These are phyloP conservation scores for Kwoniella dendrophila DNA, from an alignment of 768 basidiomycete species.

Conservation along the genomic window DNA sequence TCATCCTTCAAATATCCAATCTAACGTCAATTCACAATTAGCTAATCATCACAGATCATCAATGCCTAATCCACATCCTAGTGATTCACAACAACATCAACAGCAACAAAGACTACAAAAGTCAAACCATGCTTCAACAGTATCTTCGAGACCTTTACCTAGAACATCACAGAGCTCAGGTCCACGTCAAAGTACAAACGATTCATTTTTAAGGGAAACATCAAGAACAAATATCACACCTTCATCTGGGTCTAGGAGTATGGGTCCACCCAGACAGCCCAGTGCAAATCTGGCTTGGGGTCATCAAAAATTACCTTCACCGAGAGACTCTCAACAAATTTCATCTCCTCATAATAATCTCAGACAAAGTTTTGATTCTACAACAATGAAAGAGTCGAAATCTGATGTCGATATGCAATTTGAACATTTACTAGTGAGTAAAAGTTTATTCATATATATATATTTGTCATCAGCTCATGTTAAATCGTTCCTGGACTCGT, in stretches of 20 bases:
- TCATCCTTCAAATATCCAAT: background rate
- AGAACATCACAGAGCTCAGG: conserved; percentile 9
- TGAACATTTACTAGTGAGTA: conserved; percentile 37
- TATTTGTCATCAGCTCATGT: background rate
- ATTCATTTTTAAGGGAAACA: conserved; percentile 18
- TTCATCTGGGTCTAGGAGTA: background rate
- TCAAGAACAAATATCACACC: conserved; percentile 17
- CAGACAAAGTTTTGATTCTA: background rate
- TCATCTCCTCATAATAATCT: conserved; percentile 17
- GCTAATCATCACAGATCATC: conserved; percentile 17
- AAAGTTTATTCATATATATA: background rate
- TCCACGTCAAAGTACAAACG: background rate
- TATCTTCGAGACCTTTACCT: conserved; percentile 15
- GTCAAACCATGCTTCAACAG: conserved; percentile 16
- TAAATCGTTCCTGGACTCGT: background rate
- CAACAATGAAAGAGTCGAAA: conserved; percentile 3
- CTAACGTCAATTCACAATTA: background rate
- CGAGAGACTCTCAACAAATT: conserved; percentile 24
- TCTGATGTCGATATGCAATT: conserved; percentile 41
- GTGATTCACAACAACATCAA: background rate
- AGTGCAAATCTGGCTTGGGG: conserved; percentile 35
- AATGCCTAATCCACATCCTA: conserved; percentile 18
- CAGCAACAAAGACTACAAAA: conserved; percentile 3
- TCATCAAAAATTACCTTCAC: conserved; percentile 19
- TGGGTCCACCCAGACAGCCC: conserved; percentile 27